phyloP scores from a whole-genome alignment of 176 grass and related monocot genomes.

The Elymus sibiricus region DNA sequence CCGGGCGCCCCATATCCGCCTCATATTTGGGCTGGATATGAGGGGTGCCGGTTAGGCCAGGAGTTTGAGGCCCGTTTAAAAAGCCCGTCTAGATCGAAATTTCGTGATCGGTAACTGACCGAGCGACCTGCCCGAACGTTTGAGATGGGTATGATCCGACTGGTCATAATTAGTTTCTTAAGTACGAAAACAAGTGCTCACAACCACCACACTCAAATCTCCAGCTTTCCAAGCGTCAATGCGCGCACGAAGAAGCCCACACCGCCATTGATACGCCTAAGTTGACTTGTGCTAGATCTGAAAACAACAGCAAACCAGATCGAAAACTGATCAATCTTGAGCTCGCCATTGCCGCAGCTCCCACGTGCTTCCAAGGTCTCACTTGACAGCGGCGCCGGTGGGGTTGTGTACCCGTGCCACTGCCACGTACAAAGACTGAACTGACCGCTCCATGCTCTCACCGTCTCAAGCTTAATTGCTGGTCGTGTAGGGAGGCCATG shows the following conservation, averaged over 20 bases:
- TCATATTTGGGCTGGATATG: too few species aligned
- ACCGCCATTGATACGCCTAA: neutral
- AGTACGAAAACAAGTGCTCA: neutral
- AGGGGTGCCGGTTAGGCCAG: too few species aligned
- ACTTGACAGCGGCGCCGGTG: neutral
- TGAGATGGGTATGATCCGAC: too few species aligned
- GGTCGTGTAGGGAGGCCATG: neutral
- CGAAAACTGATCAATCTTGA: neutral
- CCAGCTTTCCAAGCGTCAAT: neutral
- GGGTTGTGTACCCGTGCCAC: neutral
- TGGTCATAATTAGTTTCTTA: neutral
- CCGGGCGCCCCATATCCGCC: too few species aligned
- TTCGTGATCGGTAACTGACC: too few species aligned
- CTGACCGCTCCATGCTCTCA: neutral
- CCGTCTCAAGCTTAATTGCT: constrained; percentile 19
- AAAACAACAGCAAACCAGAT: neutral
- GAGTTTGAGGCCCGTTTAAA: too few species aligned
- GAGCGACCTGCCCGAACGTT: too few species aligned
- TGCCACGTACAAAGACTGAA: neutral
- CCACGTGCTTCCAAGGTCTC: neutral
- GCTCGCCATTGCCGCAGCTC: neutral
- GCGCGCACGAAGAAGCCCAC: neutral
- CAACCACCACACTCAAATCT: neutral
- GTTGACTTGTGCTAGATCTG: neutral
- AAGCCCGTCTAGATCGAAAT: too few species aligned